Evolutionary conservation across 352 stramenopile genomes (phyloP).

Genomic region (Phytophthora fragariaefolia): DNA sequence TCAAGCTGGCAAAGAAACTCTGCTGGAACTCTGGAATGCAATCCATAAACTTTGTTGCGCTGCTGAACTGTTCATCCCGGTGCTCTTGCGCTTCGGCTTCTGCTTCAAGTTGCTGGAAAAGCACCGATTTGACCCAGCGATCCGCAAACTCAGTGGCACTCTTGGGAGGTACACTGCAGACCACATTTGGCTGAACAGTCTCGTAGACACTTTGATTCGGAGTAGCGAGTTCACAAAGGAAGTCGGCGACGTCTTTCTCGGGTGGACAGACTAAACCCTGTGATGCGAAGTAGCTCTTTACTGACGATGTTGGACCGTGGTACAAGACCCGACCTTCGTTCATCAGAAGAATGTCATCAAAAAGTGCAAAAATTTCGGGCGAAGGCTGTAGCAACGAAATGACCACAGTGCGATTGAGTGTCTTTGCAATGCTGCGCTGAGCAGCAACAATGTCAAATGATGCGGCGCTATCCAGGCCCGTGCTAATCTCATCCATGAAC

Average conservation of each 20-base stretch:
- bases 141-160: slow-evolving; percentile 45
- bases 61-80: slow-evolving; percentile 25
- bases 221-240: slow-evolving; percentile 37
- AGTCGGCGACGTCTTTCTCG: slow-evolving; percentile 38
- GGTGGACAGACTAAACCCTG: slow-evolving; percentile 52
- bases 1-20: slow-evolving; percentile 38
- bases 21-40: slow-evolving; percentile 47
- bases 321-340: slow-evolving; percentile 38
- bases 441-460: slow-evolving; percentile 76
- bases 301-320: slow-evolving; percentile 36
- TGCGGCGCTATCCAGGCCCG: slow-evolving; percentile 45
- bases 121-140: slow-evolving; percentile 35
- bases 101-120: slow-evolving; percentile 37
- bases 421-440: slow-evolving; percentile 56
- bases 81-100: slow-evolving; percentile 43
- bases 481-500: slow-evolving; percentile 63
- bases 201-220: not conserved
- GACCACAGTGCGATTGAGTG: slow-evolving; percentile 36
- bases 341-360: slow-evolving; percentile 85
- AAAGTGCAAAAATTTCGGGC: slow-evolving; percentile 85
- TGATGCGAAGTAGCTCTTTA: slow-evolving; percentile 72
- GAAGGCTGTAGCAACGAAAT: slow-evolving; percentile 83
- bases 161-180: not conserved
- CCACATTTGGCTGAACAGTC: not conserved
- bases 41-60: slow-evolving; percentile 23